Evolutionary conservation across 1,284 basidiomycete species (phyloP), one percentile per base, ranked within the genome.

Genomic region (Pseudomicrostroma phylloplanum): DNA sequence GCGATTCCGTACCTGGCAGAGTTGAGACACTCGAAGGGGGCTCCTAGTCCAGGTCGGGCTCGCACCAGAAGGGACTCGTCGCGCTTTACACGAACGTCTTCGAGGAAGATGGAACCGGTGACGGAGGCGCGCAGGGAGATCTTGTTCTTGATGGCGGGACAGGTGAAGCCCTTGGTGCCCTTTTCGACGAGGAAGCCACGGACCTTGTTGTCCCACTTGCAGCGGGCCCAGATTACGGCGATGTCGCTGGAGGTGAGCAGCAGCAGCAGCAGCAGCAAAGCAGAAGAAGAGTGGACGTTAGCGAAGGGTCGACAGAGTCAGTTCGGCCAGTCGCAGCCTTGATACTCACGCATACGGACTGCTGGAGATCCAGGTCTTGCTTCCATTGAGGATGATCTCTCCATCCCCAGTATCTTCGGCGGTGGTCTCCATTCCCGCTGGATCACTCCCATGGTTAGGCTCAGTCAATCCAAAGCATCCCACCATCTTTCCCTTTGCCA

Each of bases 341-440:
- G 30, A 56, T 55, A 55, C 59, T 55, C 30, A 36, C 58, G 66
- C 59, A 39, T 67, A 60, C 7, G 71, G 70, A 13, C 71, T 68
- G 61, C 94, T 96, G 41, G 91, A 87, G 76, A 97, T 96, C 92
- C 93, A 97, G 0, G 92, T 96, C 83, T 97, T 97, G 80, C 88
- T 88, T 42, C 93, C 93, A 73, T 88, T 90, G 60, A 97, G 79
- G 21, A 90, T 81, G 80, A 88, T 96, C 2, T 91, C 91, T 21
- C 91, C 91, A 15, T 25, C 51, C 60, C 88, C 76, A 0, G 83
- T 82, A 79, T 96, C 91, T 68, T 87, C 87, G 15, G 92, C 94
- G 36, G 85, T 88, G 0, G 93, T 96, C 78, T 94, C 90, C 93
- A 98, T 97, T 30, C 87, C 87, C 17, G 87, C 87, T 19, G 92